These are phyloP conservation scores for Protomyces inundatus DNA, from an alignment of 1,139 yeast genomes.

Conservation along the genomic window DNA sequence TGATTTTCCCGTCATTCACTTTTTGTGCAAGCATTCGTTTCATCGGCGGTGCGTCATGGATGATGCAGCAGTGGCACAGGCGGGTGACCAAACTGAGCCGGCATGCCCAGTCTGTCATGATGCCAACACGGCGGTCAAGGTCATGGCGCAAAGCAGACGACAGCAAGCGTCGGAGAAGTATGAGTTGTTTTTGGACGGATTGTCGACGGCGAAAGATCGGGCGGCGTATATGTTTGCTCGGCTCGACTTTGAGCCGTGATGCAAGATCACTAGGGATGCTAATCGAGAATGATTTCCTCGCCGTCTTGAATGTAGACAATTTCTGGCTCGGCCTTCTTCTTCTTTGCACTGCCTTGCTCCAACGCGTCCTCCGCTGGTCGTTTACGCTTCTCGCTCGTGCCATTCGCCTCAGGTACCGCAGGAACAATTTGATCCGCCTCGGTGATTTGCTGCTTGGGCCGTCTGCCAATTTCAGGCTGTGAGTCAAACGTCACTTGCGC, in stretches of 20 bases:
- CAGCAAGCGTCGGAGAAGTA: constrained; percentile 8
- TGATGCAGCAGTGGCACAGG: background rate
- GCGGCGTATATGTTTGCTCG: constrained; percentile 10
- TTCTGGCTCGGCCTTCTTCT: constrained; percentile 1
- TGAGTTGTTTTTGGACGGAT: constrained; percentile 14
- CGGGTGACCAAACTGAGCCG: background rate
- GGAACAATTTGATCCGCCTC: constrained; percentile 10
- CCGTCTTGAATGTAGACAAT: constrained; percentile 30
- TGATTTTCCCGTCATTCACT: constrained; percentile 77
- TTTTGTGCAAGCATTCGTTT: constrained; percentile 79
- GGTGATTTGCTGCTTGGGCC: background rate
- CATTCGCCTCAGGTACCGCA: constrained; percentile 1
- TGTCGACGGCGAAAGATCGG: constrained; percentile 7
- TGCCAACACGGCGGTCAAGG: constrained; percentile 3
- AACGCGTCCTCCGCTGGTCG: constrained; percentile 4
- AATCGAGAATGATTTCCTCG: constrained; percentile 29
- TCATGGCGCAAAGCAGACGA: constrained; percentile 1
- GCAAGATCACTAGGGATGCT: background rate
- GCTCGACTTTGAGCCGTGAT: background rate
- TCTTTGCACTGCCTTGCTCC: background rate
- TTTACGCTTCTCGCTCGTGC: constrained; percentile 15
- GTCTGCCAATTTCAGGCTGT: background rate
- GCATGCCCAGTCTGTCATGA: constrained; percentile 19
- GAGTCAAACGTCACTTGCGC: background rate
- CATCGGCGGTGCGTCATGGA: constrained; percentile 71